Evolutionary conservation across 176 grass and related monocot species (phyloP), one percentile per base, ranked within the genome.

Genomic region (Zea luxurians): DNA sequence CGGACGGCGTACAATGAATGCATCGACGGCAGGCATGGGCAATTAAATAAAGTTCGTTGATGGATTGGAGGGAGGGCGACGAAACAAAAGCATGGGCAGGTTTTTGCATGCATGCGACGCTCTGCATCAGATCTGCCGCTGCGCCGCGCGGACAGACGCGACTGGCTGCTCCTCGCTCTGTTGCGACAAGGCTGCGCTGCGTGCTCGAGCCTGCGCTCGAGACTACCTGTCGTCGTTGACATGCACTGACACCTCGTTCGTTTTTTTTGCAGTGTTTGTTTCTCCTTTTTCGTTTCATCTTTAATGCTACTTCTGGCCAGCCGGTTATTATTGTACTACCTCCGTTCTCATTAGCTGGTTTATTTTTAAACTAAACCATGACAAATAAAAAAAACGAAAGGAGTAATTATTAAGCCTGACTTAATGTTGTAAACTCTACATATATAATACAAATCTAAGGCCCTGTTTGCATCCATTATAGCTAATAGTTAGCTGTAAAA

Each of bases 191-290:
- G 81, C 62, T 88, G 69, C 42, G 45, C 67, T 87, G 74, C 48
- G 37, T 41, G 58, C 49, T 68, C 61, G 50, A 42, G 43, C 70
- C 84, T 86, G 84, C 64, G 38, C 46, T 46, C 55, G 62, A 86
- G 81, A 88, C 86, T 76, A 80, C 47, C 83, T 84, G 82, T 88
- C 82, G 76, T 59, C 86, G 76, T 84, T 84, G 82, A 88, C 77
- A 88, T 58, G 64, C 62, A 76, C 77, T 65, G 64, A 70, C 63
- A 74, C 37, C 3, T 35, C 41, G 37, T 61, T 75, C 37, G 13
- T 80, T 69, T 82, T 80, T 70, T 54, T 20, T 27, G 27, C 59
- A 78, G 35, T 4, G 36, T 52, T n/a, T 9, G 15, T 52, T 52
- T 21, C 10, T 48, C 10, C 37, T 49, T 20, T 78, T 16, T 8